Base-by-base conservation (phyloP, 2,329 filamentous ascomycete genomes). In the Ophiostoma sp. region DNA sequence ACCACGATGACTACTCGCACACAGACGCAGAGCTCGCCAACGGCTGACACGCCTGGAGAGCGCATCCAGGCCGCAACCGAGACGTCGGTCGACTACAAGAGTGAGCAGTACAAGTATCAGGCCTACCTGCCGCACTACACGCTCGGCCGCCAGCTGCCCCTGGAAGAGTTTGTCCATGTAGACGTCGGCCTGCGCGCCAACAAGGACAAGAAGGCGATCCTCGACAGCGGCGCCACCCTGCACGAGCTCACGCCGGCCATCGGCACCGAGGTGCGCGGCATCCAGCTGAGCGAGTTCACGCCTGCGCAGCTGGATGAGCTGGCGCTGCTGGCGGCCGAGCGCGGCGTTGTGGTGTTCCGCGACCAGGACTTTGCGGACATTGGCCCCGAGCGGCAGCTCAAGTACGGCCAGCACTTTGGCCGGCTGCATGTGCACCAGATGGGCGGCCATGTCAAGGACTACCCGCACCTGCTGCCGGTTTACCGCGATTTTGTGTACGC, bases 321-420 rank as follows among this genome's bases (percentile, higher is more conserved):
- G 5, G 71, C 71, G 0, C 48, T 72, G 1, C 48, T 71, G 33
- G 36, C 69, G 4, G 69, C 71, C 5, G 69, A 72, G 66, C 71
- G 71, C 39, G 71, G 71, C 13, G 69, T 69, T 20, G 67, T 72
- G 20, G 36, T 72, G 10, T 71, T 72, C 31, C 77, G 78, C 11
- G 76, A 78, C 65, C 82, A 83, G 70, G 79, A 82, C 72, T 78
- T 72, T 69, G 71, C 75, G 68, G 72, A 72, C 41, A 72, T 71
- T 65, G 72, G 72, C 1, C 80, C 76, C 0, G 78, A 78, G 52
- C 73, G 77, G 8, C 79, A 82, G 70, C 78, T 80, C 7, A 75
- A 78, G 23, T 74, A 83, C 2, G 83, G 83, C 66, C 77, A 80
- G 71, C 79, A 83, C 74, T 83, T 81, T 73, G 81, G 81, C 11